A percentile compares a stretch with the other conserved stretches of the same genome.
phyloP scores from a whole-genome alignment of 2,329 filamentous ascomycete genomes.

The Aspergillus fijiensis region DNA sequence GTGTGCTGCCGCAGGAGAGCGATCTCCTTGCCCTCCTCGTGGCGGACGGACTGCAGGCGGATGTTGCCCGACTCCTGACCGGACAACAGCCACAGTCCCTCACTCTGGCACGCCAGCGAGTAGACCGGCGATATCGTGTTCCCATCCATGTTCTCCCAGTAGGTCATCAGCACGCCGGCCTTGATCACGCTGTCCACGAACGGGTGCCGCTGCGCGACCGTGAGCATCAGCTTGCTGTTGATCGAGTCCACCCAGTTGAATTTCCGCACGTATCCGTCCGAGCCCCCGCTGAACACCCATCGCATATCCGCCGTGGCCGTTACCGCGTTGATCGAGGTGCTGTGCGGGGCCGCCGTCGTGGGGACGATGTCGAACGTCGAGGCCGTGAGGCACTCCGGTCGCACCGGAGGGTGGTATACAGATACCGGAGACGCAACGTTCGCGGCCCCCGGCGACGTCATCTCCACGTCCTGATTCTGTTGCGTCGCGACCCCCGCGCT shows the following conservation, averaged over 20 bases:
- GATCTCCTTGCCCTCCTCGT: conserved; percentile 92
- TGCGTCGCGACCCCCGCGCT: conserved; percentile 36
- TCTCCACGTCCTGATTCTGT: conserved; percentile 49
- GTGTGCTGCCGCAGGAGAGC: conserved; percentile 77
- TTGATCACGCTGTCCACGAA: conserved; percentile 98
- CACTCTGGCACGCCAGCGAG: conserved; percentile 84
- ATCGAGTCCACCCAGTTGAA: conserved; percentile 95
- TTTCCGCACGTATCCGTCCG: conserved; percentile 93
- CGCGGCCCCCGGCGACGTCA: conserved; percentile 48
- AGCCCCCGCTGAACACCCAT: conserved; percentile 91
- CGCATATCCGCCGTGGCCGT: conserved; percentile 89
- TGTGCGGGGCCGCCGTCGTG: conserved; percentile 93
- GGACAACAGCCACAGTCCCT: conserved; percentile 87
- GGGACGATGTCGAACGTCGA: conserved; percentile 90
- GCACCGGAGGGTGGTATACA: conserved; percentile 61
- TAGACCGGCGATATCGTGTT: conserved; percentile 80
- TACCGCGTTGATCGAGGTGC: conserved; percentile 91
- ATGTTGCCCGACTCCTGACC: conserved; percentile 89
- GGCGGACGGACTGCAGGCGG: conserved; percentile 87
- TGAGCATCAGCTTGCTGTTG: conserved; percentile 89
- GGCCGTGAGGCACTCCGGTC: conserved; percentile 76
- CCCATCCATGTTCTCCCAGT: conserved; percentile 97
- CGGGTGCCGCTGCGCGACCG: conserved; percentile 91
- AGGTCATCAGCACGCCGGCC: conserved; percentile 88
- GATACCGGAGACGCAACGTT: conserved; percentile 34